Conservation (phyloP, 495 filamentous ascomycete species). For the Hypomontagnella submonticulosa region DNA sequence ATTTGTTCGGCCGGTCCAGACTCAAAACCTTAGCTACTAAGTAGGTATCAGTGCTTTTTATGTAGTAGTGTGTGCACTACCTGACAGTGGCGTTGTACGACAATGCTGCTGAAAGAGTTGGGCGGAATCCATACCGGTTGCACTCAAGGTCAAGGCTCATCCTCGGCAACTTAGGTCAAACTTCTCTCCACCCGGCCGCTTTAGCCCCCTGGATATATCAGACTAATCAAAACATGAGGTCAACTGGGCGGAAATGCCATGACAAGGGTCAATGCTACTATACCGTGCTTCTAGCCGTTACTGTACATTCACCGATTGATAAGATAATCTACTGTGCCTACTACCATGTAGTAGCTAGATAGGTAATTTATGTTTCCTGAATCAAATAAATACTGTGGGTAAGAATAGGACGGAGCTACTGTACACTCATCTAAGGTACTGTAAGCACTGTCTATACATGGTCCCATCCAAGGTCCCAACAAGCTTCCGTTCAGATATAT, state of each 20-base stretch:
- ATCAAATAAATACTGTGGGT: constrained; percentile 9
- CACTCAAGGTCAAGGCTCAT: background rate
- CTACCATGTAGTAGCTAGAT: background rate
- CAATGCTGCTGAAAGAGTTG: constrained; percentile 17
- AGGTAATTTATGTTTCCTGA: background rate
- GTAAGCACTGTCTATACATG: background rate
- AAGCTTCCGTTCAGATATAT: no score
- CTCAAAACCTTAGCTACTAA: background rate
- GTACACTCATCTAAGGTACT: no score
- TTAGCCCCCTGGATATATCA: constrained; percentile 23
- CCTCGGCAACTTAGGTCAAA: background rate
- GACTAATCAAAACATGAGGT: constrained; percentile 18
- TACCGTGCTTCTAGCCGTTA: constrained; percentile 12
- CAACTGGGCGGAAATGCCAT: background rate
- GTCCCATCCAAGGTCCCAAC: background rate
- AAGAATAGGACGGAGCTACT: background rate
- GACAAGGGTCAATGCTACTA: constrained; percentile 30
- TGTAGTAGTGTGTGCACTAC: constrained; percentile 30
- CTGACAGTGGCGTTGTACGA: constrained; percentile 20
- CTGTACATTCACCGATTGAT: constrained; percentile 39
- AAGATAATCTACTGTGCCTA: constrained; percentile 34
- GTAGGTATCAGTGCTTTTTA: constrained; percentile 19
- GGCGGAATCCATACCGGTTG: constrained; percentile 3
- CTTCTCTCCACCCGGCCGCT: constrained; percentile 34
- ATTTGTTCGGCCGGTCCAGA: constrained; percentile 12